A percentile compares a stretch with the other conserved stretches of the same genome.
Conservation (phyloP, 768 basidiomycete species). For the Lentinula guzmanii region DNA sequence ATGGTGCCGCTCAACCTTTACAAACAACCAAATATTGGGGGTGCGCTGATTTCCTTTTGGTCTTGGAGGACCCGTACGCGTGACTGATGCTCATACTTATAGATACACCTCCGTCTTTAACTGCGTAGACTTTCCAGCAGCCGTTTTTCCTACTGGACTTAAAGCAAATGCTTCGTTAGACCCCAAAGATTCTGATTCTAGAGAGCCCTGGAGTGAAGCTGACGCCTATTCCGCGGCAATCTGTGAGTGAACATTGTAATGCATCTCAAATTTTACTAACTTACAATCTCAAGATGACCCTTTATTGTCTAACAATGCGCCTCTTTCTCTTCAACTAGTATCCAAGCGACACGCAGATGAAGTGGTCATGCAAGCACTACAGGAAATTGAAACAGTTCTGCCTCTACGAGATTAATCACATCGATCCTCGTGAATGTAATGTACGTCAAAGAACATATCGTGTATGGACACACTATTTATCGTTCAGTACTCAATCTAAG, state of each 20-base stretch:
- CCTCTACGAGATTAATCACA: background rate
- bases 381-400: conserved; percentile 10
- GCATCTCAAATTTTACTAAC: background rate
- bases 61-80: conserved; percentile 5
- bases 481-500: too few species aligned
- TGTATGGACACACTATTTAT: background rate
- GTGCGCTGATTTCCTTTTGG: conserved; percentile 11
- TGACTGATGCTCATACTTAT: background rate
- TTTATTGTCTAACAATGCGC: conserved; percentile 5
- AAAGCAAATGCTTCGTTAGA: conserved; percentile 20
- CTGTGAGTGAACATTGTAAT: conserved; percentile 8
- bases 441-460: background rate
- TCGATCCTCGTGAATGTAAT: background rate
- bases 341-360: conserved; percentile 12
- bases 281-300: conserved; percentile 4
- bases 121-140: conserved; percentile 36
- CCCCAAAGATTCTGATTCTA: conserved; percentile 4
- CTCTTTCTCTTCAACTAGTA: conserved; percentile 16
- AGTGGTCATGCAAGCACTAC: conserved; percentile 7
- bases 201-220: conserved; percentile 11
- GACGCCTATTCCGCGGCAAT: conserved; percentile 7
- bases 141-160: conserved; percentile 39
- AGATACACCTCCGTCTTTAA: conserved; percentile 39
- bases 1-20: conserved; percentile 29
- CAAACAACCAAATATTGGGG: conserved; percentile 32